Evolutionary conservation across 345 rosid genomes (phyloP), one percentile per base, ranked within the genome.

Genomic region (Lepidium didymum): DNA sequence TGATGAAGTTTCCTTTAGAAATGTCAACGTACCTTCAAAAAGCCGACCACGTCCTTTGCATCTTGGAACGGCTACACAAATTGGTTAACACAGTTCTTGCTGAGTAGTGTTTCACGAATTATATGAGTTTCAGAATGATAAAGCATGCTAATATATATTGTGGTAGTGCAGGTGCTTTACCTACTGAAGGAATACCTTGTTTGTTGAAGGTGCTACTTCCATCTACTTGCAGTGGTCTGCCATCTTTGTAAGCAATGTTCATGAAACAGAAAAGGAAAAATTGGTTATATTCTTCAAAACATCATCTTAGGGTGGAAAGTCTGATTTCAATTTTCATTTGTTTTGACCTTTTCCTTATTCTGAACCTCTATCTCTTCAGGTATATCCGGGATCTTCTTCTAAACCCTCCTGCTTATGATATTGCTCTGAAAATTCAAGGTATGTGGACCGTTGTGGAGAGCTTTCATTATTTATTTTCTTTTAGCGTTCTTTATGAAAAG

Each of bases 111-210:
- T 51, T 60, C 33, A 16, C 10, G 9, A 29, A 8, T 12, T 45
- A 6, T 51, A 50, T 8, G 25, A 63, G 27, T 59, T 67, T 51
- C 5, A 38, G 46, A 34, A 58, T 33, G 27, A 9, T 55, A 19
- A 61, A 34, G 70, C 37, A 53, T 56, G 51, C 45, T 71, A 41
- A 16, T 40, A 49, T 37, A 45, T 59, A 18, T 27, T 69, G 35
- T 59, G 27, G 49, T 29, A 16, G 64, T 68, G 44, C 72, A 90
- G 98, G 98, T 79, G 96, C 82, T 74, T 81, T 93, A 77, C 89
- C 90, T 44, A 88, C 97, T 4, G 98, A 93, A 75, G 98, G 98
- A 68, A 90, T 93, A 77, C 98, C 98, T 72, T 90, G 86, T 79
- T 79, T 93, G 76, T 81, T 90, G 81, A 93, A 86, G 85, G 97